A percentile compares a stretch with the other conserved stretches of the same genome.
Conservation (phyloP, 805 yeast species). For the Monosporozyma yasuniensis region DNA sequence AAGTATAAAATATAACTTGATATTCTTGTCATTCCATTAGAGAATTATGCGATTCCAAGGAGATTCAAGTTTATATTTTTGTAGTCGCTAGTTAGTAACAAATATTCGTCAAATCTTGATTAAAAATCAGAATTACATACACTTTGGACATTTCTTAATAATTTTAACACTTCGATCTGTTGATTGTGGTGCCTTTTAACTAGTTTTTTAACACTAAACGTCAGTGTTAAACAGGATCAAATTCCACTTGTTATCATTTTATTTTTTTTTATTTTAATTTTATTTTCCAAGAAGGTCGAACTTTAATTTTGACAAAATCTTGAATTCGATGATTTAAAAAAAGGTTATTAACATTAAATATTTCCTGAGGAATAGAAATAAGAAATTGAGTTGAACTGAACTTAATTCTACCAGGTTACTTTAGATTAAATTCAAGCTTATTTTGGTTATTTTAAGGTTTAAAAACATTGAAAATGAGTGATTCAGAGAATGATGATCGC, state of each 20-base stretch:
- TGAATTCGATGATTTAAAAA: background rate
- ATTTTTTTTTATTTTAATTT: background rate
- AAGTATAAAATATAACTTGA: background rate
- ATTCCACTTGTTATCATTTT: background rate
- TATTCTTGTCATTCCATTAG: background rate
- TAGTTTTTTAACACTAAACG: background rate
- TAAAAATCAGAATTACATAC: slow-evolving; percentile 6
- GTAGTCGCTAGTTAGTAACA: background rate
- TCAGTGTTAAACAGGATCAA: background rate
- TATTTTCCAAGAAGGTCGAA: background rate
- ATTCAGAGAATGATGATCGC: background rate
- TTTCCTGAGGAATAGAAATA: background rate
- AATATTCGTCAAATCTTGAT: background rate
- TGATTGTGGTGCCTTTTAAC: background rate
- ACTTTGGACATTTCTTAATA: slow-evolving; percentile 9
- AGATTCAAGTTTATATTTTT: background rate
- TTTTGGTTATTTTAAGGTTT: background rate
- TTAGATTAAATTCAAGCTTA: background rate
- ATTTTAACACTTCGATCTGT: background rate
- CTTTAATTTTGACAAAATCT: background rate
- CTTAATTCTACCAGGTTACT: background rate
- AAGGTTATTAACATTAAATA: background rate
- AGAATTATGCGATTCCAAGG: background rate
- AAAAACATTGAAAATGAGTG: background rate
- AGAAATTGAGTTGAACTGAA: background rate